These are phyloP conservation scores for Terana coerulea DNA, from an alignment of 768 basidiomycete genomes.

Conservation along the genomic window DNA sequence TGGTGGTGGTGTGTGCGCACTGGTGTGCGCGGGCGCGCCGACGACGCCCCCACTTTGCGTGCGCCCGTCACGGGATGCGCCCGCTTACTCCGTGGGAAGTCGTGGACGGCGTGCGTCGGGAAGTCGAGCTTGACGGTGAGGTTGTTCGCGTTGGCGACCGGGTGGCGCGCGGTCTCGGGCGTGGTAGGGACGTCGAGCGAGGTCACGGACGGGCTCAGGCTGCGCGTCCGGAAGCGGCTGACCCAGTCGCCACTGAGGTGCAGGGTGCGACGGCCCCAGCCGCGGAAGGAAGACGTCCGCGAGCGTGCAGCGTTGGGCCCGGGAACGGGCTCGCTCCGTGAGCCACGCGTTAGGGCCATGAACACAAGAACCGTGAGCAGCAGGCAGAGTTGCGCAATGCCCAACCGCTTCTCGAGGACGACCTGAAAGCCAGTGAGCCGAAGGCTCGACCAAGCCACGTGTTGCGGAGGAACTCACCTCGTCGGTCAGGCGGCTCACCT, in stretches of 20 bases:
- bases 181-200: neutral
- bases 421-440: constrained; percentile 57
- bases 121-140: constrained; percentile 12
- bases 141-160: neutral
- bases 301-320: neutral
- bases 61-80: constrained; percentile 7
- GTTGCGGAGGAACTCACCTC: constrained; percentile 77
- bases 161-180: constrained; percentile 3
- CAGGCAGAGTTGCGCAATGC: constrained; percentile 83
- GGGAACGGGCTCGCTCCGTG: constrained; percentile 30
- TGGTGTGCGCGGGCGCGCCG: constrained; percentile 20
- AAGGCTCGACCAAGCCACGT: neutral
- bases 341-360: constrained; percentile 82
- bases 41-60: constrained; percentile 1
- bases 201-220: constrained; percentile 19
- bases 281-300: constrained; percentile 34
- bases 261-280: constrained; percentile 55
- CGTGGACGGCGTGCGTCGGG: constrained; percentile 16
- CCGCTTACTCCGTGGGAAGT: constrained; percentile 9
- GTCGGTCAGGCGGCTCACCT: constrained; percentile 71
- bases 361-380: constrained; percentile 82
- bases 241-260: constrained; percentile 55
- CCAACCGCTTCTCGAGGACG: constrained; percentile 82
- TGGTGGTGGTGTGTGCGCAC: constrained; percentile 15
- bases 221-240: constrained; percentile 33